These are phyloP conservation scores for Sclerotinia minor DNA, from an alignment of 2,329 filamentous ascomycete species.

Conservation along the genomic window DNA sequence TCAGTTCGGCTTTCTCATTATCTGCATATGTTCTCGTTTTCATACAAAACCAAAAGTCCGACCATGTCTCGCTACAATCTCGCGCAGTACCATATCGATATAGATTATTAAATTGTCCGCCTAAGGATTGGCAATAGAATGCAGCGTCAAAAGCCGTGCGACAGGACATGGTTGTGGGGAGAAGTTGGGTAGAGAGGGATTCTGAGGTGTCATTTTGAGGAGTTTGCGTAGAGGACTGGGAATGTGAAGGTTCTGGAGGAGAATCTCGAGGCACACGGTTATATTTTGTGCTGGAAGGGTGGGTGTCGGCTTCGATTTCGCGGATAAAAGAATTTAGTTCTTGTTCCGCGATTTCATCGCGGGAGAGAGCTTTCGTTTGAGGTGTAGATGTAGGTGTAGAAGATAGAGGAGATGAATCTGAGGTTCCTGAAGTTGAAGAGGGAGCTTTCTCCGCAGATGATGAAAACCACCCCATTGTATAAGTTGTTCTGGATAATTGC, in stretches of 20 bases:
- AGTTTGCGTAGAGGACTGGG: not conserved
- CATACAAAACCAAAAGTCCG: constrained; percentile 99
- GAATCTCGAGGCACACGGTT: constrained; percentile 34
- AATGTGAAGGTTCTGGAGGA: constrained; percentile 17
- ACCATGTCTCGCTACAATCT: constrained; percentile 81
- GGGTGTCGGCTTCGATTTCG: constrained; percentile 39
- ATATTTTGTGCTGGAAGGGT: constrained; percentile 36
- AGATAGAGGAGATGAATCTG: constrained; percentile 28
- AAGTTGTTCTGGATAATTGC: constrained; percentile 21
- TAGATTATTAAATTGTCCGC: constrained; percentile 86
- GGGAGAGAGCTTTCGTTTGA: constrained; percentile 29
- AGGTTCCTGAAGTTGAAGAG: not conserved
- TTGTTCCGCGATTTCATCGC: constrained; percentile 40
- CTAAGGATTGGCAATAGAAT: constrained; percentile 90
- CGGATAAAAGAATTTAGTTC: constrained; percentile 42
- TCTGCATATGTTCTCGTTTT: constrained; percentile 66
- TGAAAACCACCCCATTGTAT: constrained; percentile 64
- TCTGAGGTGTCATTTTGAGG: constrained; percentile 30
- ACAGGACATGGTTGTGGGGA: constrained; percentile 84
- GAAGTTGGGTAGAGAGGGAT: constrained; percentile 65
- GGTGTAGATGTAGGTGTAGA: constrained; percentile 24
- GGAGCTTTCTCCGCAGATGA: constrained; percentile 40
- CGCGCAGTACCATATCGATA: constrained; percentile 82
- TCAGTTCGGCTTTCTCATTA: constrained; percentile 54
- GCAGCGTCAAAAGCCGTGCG: constrained; percentile 86